Conservation (phyloP, 148 eudicot genomes). For the Vaccinium macrocarpon region DNA sequence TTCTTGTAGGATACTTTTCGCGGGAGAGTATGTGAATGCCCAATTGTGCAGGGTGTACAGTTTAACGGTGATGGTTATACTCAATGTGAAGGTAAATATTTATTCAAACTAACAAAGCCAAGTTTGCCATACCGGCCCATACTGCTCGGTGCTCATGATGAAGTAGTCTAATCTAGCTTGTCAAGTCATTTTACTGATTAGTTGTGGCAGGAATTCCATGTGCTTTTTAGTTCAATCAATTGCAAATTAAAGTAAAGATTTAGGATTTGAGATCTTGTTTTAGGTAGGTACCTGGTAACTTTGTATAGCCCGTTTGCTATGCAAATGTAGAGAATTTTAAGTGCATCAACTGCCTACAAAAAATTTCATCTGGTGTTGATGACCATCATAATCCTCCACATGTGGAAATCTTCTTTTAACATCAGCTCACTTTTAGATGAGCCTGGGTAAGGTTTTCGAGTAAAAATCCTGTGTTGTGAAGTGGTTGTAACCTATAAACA, state of each 20-base stretch:
- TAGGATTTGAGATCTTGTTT: background rate
- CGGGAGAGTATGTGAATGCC: constrained; percentile 92
- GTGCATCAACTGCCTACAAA: background rate
- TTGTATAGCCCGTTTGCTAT: background rate
- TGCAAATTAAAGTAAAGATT: background rate
- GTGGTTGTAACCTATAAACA: background rate
- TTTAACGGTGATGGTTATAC: constrained; percentile 83
- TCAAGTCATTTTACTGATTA: background rate
- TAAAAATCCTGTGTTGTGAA: background rate
- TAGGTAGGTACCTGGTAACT: background rate
- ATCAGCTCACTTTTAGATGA: background rate
- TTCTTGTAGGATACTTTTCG: constrained; percentile 78
- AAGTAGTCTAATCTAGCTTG: background rate
- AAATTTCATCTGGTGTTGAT: background rate
- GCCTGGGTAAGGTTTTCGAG: background rate
- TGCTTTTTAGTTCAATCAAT: background rate
- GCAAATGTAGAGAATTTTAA: background rate
- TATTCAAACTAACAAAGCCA: background rate
- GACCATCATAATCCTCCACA: background rate
- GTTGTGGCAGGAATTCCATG: background rate
- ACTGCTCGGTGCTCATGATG: background rate
- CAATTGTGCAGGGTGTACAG: constrained; percentile 69
- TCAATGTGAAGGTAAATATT: constrained; percentile 68
- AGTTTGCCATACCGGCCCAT: background rate
- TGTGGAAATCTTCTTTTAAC: background rate